Evolutionary conservation across 805 yeast genomes (phyloP).

Genomic region (Starmerella stigmatis): DNA sequence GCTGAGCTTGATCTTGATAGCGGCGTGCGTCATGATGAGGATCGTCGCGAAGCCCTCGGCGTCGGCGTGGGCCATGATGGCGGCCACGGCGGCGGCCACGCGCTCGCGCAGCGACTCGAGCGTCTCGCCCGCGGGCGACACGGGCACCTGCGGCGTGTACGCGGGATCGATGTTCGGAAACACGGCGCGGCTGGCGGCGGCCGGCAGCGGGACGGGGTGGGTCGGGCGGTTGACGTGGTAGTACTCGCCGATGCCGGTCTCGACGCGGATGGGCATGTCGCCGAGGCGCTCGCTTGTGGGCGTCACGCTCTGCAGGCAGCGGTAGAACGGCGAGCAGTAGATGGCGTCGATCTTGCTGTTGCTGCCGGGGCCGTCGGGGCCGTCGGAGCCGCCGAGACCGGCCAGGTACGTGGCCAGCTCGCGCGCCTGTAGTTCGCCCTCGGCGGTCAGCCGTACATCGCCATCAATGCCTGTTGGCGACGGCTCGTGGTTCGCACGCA

Average conservation of each 20-base stretch:
- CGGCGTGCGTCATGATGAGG: slow-evolving; percentile 84
- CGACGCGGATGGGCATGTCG: slow-evolving; percentile 52
- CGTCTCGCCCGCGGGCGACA: slow-evolving; percentile 62
- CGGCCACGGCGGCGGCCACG: slow-evolving; percentile 43
- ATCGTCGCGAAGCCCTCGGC: slow-evolving; percentile 47
- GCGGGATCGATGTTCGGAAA: slow-evolving; percentile 41
- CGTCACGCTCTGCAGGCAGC: slow-evolving; percentile 73
- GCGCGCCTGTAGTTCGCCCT: slow-evolving; percentile 78
- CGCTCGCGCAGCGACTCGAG: slow-evolving; percentile 59
- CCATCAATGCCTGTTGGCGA: slow-evolving; percentile 84
- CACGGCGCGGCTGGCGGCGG: slow-evolving; percentile 34
- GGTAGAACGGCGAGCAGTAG: slow-evolving; percentile 73
- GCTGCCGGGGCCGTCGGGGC: no score
- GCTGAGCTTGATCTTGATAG: slow-evolving; percentile 80
- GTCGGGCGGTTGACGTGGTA: slow-evolving; percentile 57
- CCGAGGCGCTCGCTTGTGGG: slow-evolving; percentile 52
- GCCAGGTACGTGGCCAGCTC: slow-evolving; percentile 59
- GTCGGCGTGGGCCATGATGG: slow-evolving; percentile 45
- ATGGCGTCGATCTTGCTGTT: slow-evolving; percentile 64
- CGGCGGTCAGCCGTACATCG: slow-evolving; percentile 79
- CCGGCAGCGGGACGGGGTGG: slow-evolving; percentile 41
- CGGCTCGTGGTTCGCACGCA: slow-evolving; percentile 56
- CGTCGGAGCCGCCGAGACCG: slow-evolving; percentile 25
- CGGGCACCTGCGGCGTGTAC: slow-evolving; percentile 49
- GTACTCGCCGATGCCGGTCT: slow-evolving; percentile 89